Conservation (phyloP, 148 eudicot species). For the Persicaria tinctoria region DNA sequence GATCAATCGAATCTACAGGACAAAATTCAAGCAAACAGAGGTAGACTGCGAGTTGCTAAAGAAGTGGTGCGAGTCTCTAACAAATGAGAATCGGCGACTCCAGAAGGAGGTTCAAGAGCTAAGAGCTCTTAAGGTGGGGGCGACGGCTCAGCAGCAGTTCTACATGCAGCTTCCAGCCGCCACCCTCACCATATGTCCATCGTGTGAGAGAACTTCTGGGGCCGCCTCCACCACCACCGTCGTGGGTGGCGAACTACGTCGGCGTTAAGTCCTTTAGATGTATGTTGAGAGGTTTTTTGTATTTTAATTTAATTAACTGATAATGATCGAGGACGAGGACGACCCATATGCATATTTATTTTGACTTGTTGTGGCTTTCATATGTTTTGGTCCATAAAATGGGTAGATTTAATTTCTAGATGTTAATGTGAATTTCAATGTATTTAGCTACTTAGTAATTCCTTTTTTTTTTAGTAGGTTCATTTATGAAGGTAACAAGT, state of each 20-base stretch:
- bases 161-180: conserved; percentile 28
- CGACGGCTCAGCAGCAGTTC: conserved; percentile 11
- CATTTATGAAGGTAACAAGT: neutral
- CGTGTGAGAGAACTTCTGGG: conserved; percentile 22
- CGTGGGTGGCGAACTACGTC: neutral
- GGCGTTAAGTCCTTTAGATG: neutral
- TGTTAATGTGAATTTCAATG: neutral
- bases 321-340: neutral
- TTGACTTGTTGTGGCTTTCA: neutral
- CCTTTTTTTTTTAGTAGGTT: neutral
- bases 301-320: neutral
- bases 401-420: neutral
- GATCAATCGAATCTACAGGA: conserved; percentile 16
- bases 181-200: conserved; percentile 34
- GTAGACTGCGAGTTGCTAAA: conserved; percentile 31
- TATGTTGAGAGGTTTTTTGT: neutral
- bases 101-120: conserved; percentile 31
- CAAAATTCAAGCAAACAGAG: conserved; percentile 44
- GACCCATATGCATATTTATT: neutral
- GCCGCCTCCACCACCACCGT: neutral
- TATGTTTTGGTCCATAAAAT: neutral
- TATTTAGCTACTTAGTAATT: neutral
- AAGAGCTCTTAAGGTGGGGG: conserved; percentile 12
- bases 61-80: conserved; percentile 29
- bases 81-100: conserved; percentile 30